phyloP scores from a whole-genome alignment of 2,329 filamentous ascomycete species.

The Aaosphaeria pasadenensis region DNA sequence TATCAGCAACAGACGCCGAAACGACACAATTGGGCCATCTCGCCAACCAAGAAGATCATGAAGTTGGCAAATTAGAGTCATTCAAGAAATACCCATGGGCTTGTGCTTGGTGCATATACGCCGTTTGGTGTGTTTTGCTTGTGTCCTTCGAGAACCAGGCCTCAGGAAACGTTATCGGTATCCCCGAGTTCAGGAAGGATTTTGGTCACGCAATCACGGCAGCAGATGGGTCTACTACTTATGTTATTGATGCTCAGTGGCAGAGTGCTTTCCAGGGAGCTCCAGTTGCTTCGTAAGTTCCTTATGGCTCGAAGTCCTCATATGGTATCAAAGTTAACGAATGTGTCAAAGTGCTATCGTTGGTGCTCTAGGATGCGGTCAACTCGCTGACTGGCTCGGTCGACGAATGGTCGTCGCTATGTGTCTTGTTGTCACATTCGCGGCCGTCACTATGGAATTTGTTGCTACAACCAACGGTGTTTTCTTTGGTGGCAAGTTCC shows the following conservation, averaged over 20 bases:
- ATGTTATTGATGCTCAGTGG: slow-evolving; percentile 44
- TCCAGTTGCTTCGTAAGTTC: slow-evolving; percentile 38
- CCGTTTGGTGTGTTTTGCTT: slow-evolving; percentile 40
- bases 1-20: no score
- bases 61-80: slow-evolving; percentile 18
- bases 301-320: not conserved
- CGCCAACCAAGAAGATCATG: slow-evolving; percentile 11
- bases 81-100: slow-evolving; percentile 26
- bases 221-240: slow-evolving; percentile 13
- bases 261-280: slow-evolving; percentile 45
- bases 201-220: slow-evolving; percentile 36
- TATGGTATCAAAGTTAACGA: not conserved
- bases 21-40: no score
- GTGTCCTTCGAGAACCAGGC: slow-evolving; percentile 44
- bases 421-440: no score
- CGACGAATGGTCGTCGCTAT: no score
- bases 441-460: no score
- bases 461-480: slow-evolving; percentile 21
- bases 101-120: slow-evolving; percentile 38
- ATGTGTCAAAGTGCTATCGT: no score
- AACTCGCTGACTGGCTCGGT: no score
- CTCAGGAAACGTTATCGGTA: slow-evolving; percentile 40
- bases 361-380: no score
- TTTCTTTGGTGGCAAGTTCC: slow-evolving; percentile 45
- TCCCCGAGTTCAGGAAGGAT: slow-evolving; percentile 47